These are phyloP conservation scores for Manihot esculenta DNA, from an alignment of 441 rosid genomes.

Conservation along the genomic window DNA sequence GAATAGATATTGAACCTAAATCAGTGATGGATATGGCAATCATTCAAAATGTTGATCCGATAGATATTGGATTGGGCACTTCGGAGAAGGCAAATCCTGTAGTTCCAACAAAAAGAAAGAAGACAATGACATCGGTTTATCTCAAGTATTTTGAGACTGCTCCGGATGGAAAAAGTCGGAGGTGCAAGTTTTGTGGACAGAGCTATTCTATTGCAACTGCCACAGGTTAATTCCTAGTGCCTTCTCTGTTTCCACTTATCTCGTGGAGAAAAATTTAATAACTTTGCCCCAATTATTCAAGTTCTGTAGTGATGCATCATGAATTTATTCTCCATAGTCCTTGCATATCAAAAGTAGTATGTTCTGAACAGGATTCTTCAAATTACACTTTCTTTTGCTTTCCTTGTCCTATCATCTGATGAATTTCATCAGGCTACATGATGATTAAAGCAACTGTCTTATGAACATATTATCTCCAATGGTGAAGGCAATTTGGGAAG, in stretches of 20 bases:
- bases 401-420: not conserved
- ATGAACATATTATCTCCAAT: slow-evolving; percentile 22
- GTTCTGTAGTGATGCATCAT: not conserved
- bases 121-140: slow-evolving; percentile 91
- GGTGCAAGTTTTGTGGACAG: slow-evolving; percentile 94
- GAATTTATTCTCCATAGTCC: not conserved
- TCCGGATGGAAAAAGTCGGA: slow-evolving; percentile 74
- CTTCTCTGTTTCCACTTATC: slow-evolving; percentile 8
- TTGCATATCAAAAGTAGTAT: not conserved
- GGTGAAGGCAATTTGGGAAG: slow-evolving; percentile 79
- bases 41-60: slow-evolving; percentile 55
- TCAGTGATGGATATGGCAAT: slow-evolving; percentile 65
- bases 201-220: slow-evolving; percentile 93
- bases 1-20: slow-evolving; percentile 76
- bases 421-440: slow-evolving; percentile 13
- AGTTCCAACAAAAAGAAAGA: slow-evolving; percentile 71
- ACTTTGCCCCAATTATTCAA: not conserved
- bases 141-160: slow-evolving; percentile 89
- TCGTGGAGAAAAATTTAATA: not conserved
- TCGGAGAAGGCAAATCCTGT: slow-evolving; percentile 57
- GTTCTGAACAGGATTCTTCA: slow-evolving; percentile 9
- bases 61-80: slow-evolving; percentile 69
- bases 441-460: slow-evolving; percentile 6
- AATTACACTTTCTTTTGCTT: not conserved
- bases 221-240: slow-evolving; percentile 52